A percentile compares a stretch with the other conserved stretches of the same genome.
These are phyloP conservation scores for Populus deltoides DNA, from an alignment of 345 rosid genomes.

Conservation along the genomic window DNA sequence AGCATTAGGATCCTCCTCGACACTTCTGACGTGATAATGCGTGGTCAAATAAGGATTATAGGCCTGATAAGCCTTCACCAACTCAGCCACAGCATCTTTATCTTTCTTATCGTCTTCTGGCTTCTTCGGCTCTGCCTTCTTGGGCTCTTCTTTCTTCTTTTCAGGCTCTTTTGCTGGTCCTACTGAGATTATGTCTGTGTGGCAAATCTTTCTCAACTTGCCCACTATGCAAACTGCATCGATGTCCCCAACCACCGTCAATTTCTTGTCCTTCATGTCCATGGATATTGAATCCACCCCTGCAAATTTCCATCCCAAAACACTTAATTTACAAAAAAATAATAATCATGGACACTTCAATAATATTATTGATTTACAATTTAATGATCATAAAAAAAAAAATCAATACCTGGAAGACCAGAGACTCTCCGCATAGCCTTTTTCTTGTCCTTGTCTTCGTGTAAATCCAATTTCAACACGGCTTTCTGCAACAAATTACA, in stretches of 20 bases:
- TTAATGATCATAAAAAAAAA: background rate
- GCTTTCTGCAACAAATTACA: too few relatives aligned
- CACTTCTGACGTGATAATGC: constrained; percentile 17
- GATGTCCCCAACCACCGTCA: constrained; percentile 53
- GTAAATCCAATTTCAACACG: too few relatives aligned
- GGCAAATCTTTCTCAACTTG: constrained; percentile 54
- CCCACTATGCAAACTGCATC: constrained; percentile 41
- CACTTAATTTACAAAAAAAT: background rate
- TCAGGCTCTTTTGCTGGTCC: constrained; percentile 62
- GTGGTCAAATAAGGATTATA: constrained; percentile 20
- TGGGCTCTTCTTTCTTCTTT: constrained; percentile 52
- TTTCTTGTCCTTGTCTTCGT: constrained; percentile 8
- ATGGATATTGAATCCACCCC: constrained; percentile 52
- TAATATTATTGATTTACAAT: too few relatives aligned
- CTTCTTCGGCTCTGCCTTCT: constrained; percentile 24
- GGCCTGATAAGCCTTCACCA: constrained; percentile 18
- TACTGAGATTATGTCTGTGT: constrained; percentile 45
- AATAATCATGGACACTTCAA: background rate
- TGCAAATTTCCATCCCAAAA: background rate
- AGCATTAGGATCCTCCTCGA: constrained; percentile 39
- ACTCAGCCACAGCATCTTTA: constrained; percentile 21
- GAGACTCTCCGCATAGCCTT: constrained; percentile 38
- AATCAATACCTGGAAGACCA: constrained; percentile 26
- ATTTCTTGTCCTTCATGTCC: constrained; percentile 56
- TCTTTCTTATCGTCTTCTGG: constrained; percentile 20